These are phyloP conservation scores for Kingdonia uniflora DNA, from an alignment of 164 flowering plant species.

Conservation along the genomic window DNA sequence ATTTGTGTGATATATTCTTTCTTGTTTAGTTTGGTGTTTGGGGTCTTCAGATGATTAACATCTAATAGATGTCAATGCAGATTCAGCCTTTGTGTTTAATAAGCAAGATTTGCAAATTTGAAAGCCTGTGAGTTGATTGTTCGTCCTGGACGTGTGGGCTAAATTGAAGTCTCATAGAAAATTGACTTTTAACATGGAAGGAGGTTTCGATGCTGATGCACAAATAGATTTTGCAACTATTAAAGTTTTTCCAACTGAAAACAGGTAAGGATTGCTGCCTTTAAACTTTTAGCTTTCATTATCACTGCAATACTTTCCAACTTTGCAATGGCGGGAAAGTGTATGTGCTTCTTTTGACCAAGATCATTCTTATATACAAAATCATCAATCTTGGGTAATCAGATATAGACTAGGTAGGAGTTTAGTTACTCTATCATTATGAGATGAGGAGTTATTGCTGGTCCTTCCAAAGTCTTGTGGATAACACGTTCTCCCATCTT, in stretches of 20 bases:
- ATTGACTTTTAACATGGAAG: slow-evolving; percentile 30
- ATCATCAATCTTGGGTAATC: not conserved
- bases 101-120: not conserved
- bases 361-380: not conserved
- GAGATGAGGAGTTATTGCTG: not conserved
- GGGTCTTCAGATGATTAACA: not conserved
- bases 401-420: not conserved
- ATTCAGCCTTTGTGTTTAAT: not conserved
- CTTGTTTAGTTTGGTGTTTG: not conserved
- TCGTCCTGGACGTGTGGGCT: not conserved
- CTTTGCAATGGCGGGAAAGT: not conserved
- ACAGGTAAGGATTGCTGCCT: slow-evolving; percentile 29
- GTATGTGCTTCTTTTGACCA: not conserved
- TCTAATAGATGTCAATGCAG: slow-evolving; percentile 1
- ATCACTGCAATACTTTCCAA: not conserved
- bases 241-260: slow-evolving; percentile 33
- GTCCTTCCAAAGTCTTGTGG: too few relatives aligned
- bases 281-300: not conserved
- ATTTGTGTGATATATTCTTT: not conserved
- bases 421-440: not conserved
- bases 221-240: slow-evolving; percentile 44
- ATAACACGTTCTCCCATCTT: too few relatives aligned
- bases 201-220: slow-evolving; percentile 24
- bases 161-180: not conserved
- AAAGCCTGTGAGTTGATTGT: not conserved